These are phyloP conservation scores for Taphrina wiesneri DNA, from an alignment of 1,139 yeast genomes.

Conservation along the genomic window DNA sequence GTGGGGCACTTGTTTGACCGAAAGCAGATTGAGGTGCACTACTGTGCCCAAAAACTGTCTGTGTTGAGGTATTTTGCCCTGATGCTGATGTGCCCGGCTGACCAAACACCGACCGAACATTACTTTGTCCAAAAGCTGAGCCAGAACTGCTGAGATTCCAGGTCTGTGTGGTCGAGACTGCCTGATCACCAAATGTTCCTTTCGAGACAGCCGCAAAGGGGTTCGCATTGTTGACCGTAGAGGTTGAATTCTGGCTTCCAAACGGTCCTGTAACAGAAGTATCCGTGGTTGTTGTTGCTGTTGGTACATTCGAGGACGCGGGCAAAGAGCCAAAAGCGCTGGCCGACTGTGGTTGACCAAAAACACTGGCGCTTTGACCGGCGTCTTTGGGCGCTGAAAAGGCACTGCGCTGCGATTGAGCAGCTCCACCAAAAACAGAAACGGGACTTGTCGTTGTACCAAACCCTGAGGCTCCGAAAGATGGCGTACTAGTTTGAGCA, in stretches of 20 bases:
- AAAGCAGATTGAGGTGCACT: background rate
- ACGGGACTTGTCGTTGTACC: background rate
- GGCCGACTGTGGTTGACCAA: background rate
- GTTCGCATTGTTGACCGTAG: background rate
- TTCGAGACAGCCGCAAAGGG: background rate
- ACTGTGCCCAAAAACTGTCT: background rate
- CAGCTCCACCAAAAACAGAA: background rate
- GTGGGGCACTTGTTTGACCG: background rate
- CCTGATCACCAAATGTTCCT: background rate
- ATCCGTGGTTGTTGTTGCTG: background rate
- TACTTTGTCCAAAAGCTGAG: background rate
- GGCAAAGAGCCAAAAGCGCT: background rate
- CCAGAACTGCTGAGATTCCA: background rate
- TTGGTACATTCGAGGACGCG: background rate
- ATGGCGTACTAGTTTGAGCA: background rate
- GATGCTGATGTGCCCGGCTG: background rate
- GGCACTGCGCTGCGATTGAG: background rate
- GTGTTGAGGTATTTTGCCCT: background rate
- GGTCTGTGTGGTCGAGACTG: background rate
- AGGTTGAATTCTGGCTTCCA: background rate
- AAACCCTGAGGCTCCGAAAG: background rate
- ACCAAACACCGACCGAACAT: background rate
- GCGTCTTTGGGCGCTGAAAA: background rate
- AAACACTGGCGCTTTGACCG: background rate
- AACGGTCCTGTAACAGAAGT: background rate